These are phyloP conservation scores for Ascochyta fabae DNA, from an alignment of 2,329 filamentous ascomycete genomes.

Conservation along the genomic window DNA sequence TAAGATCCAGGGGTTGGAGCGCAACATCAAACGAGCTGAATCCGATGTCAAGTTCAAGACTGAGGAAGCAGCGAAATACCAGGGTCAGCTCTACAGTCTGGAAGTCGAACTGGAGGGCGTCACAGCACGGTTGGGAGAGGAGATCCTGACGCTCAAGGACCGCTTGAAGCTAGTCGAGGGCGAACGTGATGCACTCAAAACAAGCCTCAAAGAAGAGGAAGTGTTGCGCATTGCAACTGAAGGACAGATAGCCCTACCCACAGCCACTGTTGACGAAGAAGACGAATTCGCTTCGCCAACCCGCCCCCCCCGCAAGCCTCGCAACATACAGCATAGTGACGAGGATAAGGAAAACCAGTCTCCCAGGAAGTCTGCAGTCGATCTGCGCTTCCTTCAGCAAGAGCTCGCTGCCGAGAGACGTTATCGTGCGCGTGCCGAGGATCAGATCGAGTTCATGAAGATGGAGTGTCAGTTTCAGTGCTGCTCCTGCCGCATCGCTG, in stretches of 20 bases:
- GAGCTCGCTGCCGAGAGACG: constrained; percentile 61
- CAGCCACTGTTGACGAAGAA: constrained; percentile 56
- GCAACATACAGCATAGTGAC: constrained; percentile 52
- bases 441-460: constrained; percentile 77
- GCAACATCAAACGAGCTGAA: constrained; percentile 31
- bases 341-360: constrained; percentile 57
- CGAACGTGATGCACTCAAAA: constrained; percentile 77
- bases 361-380: constrained; percentile 53
- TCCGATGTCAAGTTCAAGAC: constrained; percentile 44
- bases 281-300: constrained; percentile 70
- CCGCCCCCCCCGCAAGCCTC: constrained; percentile 56
- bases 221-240: constrained; percentile 75
- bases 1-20: constrained; percentile 39
- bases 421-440: constrained; percentile 71
- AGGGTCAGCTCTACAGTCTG: constrained; percentile 53
- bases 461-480: constrained; percentile 74
- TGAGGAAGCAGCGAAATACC: constrained; percentile 44
- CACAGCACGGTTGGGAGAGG: constrained; percentile 68
- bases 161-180: constrained; percentile 71
- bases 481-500: constrained; percentile 63
- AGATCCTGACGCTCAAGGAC: constrained; percentile 69
- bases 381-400: constrained; percentile 57
- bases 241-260: constrained; percentile 70
- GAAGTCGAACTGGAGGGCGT: constrained; percentile 63
- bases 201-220: constrained; percentile 74